phyloP scores from a whole-genome alignment of 257 asterid genomes.

The Salvia splendens region DNA sequence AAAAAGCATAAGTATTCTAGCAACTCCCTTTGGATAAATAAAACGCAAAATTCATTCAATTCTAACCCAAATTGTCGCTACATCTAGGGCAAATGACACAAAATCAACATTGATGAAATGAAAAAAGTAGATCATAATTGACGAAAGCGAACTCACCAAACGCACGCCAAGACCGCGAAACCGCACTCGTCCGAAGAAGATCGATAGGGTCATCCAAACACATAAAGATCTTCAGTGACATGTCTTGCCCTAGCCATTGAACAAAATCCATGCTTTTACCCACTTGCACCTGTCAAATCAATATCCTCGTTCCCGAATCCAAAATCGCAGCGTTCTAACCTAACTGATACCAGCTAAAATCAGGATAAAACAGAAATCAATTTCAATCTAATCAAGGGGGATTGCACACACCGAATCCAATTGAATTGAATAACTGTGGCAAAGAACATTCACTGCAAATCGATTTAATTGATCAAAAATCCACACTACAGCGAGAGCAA shows the following conservation, averaged over 20 bases:
- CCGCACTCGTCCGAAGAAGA: slow-evolving; percentile 64
- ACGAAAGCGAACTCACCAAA: slow-evolving; percentile 53
- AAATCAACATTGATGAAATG: not conserved
- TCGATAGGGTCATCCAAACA: slow-evolving; percentile 70
- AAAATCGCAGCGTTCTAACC: slow-evolving; percentile 21
- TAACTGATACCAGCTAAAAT: slow-evolving; percentile 18
- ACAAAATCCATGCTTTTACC: slow-evolving; percentile 52
- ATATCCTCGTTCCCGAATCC: slow-evolving; percentile 8
- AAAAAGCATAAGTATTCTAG: not conserved
- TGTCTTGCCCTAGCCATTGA: slow-evolving; percentile 59
- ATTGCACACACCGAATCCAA: not conserved
- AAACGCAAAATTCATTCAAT: not conserved
- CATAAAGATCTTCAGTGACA: slow-evolving; percentile 54
- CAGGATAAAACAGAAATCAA: slow-evolving; percentile 1
- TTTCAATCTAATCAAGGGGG: slow-evolving; percentile 1
- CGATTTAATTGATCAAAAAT: not conserved
- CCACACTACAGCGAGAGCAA: not conserved
- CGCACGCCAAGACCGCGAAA: slow-evolving; percentile 71
- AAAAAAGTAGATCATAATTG: not conserved
- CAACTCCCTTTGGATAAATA: not conserved
- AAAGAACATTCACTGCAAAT: not conserved
- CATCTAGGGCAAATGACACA: not conserved
- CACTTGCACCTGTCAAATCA: slow-evolving; percentile 32
- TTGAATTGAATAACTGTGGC: not conserved
- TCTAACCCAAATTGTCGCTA: not conserved